These are phyloP conservation scores for Cyberlindnera maclurae DNA, from an alignment of 805 yeast genomes.

Conservation along the genomic window DNA sequence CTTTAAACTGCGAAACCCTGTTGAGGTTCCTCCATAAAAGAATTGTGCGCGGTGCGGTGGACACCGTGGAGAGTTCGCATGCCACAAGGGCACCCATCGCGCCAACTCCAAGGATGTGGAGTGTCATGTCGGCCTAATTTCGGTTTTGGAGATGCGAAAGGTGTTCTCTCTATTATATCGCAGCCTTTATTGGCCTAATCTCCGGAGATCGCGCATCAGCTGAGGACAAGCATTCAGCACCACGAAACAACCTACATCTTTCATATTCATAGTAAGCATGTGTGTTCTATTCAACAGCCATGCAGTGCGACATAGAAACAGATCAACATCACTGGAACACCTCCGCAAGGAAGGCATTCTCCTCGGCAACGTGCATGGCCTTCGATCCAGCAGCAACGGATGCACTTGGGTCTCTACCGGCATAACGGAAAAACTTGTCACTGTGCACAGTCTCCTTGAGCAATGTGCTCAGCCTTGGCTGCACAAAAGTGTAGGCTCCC, in stretches of 20 bases:
- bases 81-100: constrained; percentile 24
- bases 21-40: constrained; percentile 18
- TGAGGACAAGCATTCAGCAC: too few relatives aligned
- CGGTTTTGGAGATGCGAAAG: background rate
- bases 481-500: constrained; percentile 78
- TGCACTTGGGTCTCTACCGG: constrained; percentile 97
- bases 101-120: constrained; percentile 23
- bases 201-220: too few relatives aligned
- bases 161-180: background rate
- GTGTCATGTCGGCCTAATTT: background rate
- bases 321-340: constrained; percentile 36
- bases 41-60: constrained; percentile 13
- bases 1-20: constrained; percentile 14
- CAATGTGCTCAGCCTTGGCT: constrained; percentile 77
- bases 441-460: constrained; percentile 68
- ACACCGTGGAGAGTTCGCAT: constrained; percentile 17
- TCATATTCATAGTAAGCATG: too few relatives aligned
- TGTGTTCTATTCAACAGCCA: too few relatives aligned
- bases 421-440: constrained; percentile 62
- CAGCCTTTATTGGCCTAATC: too few relatives aligned
- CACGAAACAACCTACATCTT: too few relatives aligned
- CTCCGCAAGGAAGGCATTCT: constrained; percentile 75
- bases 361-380: constrained; percentile 81
- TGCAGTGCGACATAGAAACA: too few relatives aligned
- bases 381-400: constrained; percentile 97